Base-by-base conservation (phyloP, 2,329 filamentous ascomycete species). In the Colletotrichum sp. region DNA sequence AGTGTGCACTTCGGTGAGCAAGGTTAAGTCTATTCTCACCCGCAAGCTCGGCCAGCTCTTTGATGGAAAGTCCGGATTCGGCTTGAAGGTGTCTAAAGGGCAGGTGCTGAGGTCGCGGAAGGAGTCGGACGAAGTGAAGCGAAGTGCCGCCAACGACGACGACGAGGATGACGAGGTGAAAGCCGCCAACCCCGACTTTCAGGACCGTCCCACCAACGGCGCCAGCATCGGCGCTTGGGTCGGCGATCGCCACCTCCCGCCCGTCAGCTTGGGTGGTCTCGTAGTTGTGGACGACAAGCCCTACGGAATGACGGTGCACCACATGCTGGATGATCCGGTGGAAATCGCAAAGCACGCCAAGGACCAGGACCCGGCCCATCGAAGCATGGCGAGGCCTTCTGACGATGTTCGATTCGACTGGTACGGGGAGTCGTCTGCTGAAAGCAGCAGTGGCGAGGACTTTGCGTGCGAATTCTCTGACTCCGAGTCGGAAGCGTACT, bases 291-390 rank as follows among this genome's bases (percentile, higher is more conserved):
- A 99, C 81, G 92, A 94, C 71, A 93, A 94, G 82, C 92, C 95
- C 0, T 97, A 96, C 80, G 96, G 96, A 15, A 97, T 99, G 95
- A 98, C 95, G 26, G 96, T 99, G 0, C 96, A 99, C 81, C 96
- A 99, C 83, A 96, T 99, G 92, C 91, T 99, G 4, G 96, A 98
- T 87, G 91, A 93, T 73, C 91, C 91, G 2, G 90, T 91, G 5
- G 84, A 26, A 80, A 80, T 8, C 77, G 74, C 75, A n/a, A 70
- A 78, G 60, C 76, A 74, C 58, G 26, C 66, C 43, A 72, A 78
- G 26, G 77, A 77, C 15, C 79, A 77, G 8, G 68, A 77, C 28
- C 78, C 58, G 77, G 78, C 79, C 5, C 63, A 79, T 66, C 83
- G 81, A 60, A 89, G 82, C 84, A 89, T 82, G 84, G 87, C 80